Percentiles rank a stretch among this genome's conserved stretches.
Evolutionary conservation across 371 early-diverging fungal species (phyloP).

Genomic region (Mortierella sp.): DNA sequence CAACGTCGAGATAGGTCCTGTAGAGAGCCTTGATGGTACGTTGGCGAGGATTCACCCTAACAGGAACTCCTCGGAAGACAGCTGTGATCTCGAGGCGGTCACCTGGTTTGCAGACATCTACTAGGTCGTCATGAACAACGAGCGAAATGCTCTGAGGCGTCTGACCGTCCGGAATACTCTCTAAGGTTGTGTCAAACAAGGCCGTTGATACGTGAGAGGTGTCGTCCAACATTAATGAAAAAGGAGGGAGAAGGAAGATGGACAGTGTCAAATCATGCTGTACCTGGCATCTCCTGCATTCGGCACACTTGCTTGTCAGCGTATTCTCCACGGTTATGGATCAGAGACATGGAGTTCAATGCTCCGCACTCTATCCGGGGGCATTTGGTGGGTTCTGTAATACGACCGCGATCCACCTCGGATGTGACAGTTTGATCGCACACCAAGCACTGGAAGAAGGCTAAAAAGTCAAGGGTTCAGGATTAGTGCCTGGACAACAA

Average conservation of each 20-base stretch:
- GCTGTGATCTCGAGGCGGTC: constrained; percentile 98
- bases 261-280: neutral
- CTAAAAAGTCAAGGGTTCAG: too few relatives aligned
- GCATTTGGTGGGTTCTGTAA: constrained; percentile 95
- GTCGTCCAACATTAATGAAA: too few relatives aligned
- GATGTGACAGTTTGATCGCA: constrained; percentile 89
- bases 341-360: constrained; percentile 85
- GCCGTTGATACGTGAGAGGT: too few relatives aligned
- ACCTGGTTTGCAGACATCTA: constrained; percentile 97
- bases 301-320: constrained; percentile 97
- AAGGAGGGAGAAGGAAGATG: too few relatives aligned
- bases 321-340: constrained; percentile 95
- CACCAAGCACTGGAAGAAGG: constrained; percentile 90
- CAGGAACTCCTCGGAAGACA: constrained; percentile 96
- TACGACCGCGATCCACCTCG: constrained; percentile 91
- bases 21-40: constrained; percentile 95
- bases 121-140: constrained; percentile 93
- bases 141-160: constrained; percentile 98
- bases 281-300: constrained; percentile 98
- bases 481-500: too few relatives aligned
- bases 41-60: constrained; percentile 93
- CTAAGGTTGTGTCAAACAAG: too few relatives aligned
- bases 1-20: constrained; percentile 97
- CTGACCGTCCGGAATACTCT: constrained; percentile 98
- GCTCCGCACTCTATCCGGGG: constrained; percentile 81